These are phyloP conservation scores for Wickerhamomyces canadensis DNA, from an alignment of 805 yeast species.

Conservation along the genomic window DNA sequence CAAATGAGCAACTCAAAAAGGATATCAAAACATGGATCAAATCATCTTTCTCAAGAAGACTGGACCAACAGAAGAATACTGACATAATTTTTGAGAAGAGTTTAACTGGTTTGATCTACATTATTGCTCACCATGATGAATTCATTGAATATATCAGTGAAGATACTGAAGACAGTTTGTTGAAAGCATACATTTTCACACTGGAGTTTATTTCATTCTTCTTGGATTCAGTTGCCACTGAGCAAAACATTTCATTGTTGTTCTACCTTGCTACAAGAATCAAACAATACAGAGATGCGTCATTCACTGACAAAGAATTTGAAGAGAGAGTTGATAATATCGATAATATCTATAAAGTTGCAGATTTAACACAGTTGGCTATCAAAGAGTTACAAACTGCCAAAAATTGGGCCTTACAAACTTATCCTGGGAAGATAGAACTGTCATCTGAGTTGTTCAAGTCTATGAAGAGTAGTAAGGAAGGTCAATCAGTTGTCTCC, in stretches of 20 bases:
- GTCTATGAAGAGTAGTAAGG: conserved; percentile 51
- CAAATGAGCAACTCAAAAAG: conserved; percentile 42
- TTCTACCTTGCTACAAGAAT: conserved; percentile 74
- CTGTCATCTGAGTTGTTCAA: conserved; percentile 65
- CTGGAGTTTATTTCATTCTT: conserved; percentile 56
- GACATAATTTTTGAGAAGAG: conserved; percentile 58
- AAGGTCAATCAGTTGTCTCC: conserved; percentile 52
- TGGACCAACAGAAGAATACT: conserved; percentile 23
- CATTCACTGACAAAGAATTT: conserved; percentile 30
- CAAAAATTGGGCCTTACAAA: conserved; percentile 63
- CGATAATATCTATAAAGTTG: conserved; percentile 50
- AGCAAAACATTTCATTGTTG: conserved; percentile 64
- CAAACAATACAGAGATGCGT: conserved; percentile 67
- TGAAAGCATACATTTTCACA: conserved; percentile 48
- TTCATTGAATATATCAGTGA: conserved; percentile 37
- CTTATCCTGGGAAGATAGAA: conserved; percentile 77
- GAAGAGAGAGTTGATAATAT: conserved; percentile 23
- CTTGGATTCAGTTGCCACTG: conserved; percentile 52
- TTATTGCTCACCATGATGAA: conserved; percentile 71
- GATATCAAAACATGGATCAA: conserved; percentile 66
- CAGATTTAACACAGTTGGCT: conserved; percentile 69
- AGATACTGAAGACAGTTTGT: conserved; percentile 21
- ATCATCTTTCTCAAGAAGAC: conserved; percentile 40
- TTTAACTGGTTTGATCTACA: conserved; percentile 61
- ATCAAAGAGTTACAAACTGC: conserved; percentile 52